phyloP scores from a whole-genome alignment of 257 asterid species.

The Solanum tarijense region DNA sequence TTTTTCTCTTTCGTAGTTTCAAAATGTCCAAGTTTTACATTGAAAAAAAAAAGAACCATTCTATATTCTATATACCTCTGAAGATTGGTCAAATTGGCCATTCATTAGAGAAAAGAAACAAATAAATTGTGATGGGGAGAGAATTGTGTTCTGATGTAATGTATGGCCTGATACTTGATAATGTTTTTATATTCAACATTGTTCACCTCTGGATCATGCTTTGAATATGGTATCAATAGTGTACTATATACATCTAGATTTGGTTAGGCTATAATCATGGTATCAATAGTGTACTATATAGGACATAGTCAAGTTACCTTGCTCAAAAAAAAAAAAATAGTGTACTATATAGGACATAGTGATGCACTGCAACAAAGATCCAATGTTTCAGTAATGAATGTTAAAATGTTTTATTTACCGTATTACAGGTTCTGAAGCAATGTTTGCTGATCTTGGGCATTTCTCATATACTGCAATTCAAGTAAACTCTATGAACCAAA shows the following conservation, averaged over 20 bases:
- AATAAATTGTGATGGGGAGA: background rate
- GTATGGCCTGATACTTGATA: background rate
- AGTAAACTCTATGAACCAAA: slow-evolving; percentile 22
- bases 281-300: background rate
- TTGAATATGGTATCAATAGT: background rate
- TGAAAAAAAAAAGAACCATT: background rate
- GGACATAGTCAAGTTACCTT: background rate
- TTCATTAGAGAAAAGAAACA: background rate
- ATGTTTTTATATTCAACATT: background rate
- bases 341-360: background rate
- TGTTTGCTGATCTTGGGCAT: slow-evolving; percentile 99
- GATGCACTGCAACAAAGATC: background rate
- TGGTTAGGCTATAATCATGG: background rate
- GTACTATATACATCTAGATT: background rate
- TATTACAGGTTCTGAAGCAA: slow-evolving; percentile 87
- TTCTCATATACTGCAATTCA: slow-evolving; percentile 87
- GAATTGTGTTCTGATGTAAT: background rate
- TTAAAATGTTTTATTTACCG: background rate
- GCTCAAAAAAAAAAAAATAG: background rate
- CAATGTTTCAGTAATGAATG: background rate
- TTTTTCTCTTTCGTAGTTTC: background rate
- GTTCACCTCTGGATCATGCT: background rate
- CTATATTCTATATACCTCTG: background rate
- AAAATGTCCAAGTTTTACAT: background rate
- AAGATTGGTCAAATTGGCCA: background rate